Conservation (phyloP, 768 basidiomycete genomes). For the Sarcodon sp. region DNA sequence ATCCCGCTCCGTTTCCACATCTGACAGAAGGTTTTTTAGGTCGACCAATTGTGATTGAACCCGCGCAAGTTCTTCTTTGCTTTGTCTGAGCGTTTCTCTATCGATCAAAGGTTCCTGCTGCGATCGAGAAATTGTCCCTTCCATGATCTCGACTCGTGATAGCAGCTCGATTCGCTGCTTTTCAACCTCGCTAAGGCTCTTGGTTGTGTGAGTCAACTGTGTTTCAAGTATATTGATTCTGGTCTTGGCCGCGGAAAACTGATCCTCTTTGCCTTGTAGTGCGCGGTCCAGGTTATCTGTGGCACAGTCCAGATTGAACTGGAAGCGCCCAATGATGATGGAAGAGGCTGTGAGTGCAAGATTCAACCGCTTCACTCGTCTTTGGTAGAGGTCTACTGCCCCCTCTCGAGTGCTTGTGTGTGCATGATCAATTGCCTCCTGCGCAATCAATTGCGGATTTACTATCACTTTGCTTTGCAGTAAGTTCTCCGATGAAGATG, state of each 20-base stretch:
- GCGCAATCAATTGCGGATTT: conserved; percentile 1
- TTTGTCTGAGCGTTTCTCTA: conserved; percentile 10
- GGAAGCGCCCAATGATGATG: not conserved
- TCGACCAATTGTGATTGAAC: conserved; percentile 30
- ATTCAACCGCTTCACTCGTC: not conserved
- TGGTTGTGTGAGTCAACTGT: conserved; percentile 4
- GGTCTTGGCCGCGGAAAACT: conserved; percentile 2
- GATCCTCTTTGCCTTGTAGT: conserved; percentile 4
- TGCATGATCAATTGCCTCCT: conserved; percentile 4
- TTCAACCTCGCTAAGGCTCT: conserved; percentile 3
- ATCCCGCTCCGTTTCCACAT: conserved; percentile 52
- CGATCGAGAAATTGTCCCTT: conserved; percentile 6
- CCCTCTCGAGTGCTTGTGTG: conserved; percentile 10
- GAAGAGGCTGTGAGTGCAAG: conserved; percentile 2
- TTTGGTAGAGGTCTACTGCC: conserved; percentile 1
- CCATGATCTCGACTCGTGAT: conserved; percentile 8
- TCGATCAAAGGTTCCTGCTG: conserved; percentile 9
- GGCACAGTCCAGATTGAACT: conserved; percentile 4
- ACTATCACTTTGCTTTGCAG: not conserved
- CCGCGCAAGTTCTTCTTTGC: conserved; percentile 21
- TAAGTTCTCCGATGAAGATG: not conserved
- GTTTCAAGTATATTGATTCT: conserved; percentile 1
- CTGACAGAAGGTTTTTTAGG: conserved; percentile 34
- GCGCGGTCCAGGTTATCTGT: conserved; percentile 1
- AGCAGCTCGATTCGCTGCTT: conserved; percentile 5